Evolutionary conservation across 2,329 filamentous ascomycete species (phyloP).

Genomic region (Colletotrichum filicis): DNA sequence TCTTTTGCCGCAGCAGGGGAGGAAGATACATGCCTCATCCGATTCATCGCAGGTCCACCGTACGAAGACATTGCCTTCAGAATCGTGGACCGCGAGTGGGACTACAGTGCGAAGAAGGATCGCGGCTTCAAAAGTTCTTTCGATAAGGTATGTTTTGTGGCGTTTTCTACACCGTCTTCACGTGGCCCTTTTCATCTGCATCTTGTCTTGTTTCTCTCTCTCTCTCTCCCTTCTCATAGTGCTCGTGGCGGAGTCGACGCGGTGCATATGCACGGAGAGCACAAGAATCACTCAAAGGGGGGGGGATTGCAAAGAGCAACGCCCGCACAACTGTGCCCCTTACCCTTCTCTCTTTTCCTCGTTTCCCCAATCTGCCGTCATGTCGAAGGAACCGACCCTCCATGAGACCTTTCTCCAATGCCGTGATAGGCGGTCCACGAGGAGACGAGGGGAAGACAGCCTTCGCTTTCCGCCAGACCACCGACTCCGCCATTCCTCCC

Average conservation of each 20-base stretch:
- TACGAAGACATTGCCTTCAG: slow-evolving; percentile 98
- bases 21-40: slow-evolving; percentile 95
- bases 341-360: background rate
- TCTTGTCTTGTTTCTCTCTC: background rate
- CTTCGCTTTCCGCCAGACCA: background rate
- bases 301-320: slow-evolving; percentile 7
- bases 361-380: slow-evolving; percentile 11
- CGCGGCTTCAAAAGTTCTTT: slow-evolving; percentile 96
- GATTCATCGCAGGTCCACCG: slow-evolving; percentile 93
- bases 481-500: background rate
- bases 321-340: slow-evolving; percentile 16
- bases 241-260: slow-evolving; percentile 15
- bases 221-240: background rate
- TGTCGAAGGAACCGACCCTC: slow-evolving; percentile 13
- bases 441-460: background rate
- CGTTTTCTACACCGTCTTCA: background rate
- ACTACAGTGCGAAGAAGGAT: slow-evolving; percentile 95
- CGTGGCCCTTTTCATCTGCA: background rate
- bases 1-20: slow-evolving; percentile 94
- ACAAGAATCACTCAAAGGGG: background rate
- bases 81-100: slow-evolving; percentile 98
- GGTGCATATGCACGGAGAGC: slow-evolving; percentile 16
- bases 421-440: slow-evolving; percentile 3
- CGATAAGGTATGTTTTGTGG: slow-evolving; percentile 77
- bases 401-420: slow-evolving; percentile 10